Base-by-base conservation (phyloP, 2,329 filamentous ascomycete species). In the Neopestalotiopsis sp. region DNA sequence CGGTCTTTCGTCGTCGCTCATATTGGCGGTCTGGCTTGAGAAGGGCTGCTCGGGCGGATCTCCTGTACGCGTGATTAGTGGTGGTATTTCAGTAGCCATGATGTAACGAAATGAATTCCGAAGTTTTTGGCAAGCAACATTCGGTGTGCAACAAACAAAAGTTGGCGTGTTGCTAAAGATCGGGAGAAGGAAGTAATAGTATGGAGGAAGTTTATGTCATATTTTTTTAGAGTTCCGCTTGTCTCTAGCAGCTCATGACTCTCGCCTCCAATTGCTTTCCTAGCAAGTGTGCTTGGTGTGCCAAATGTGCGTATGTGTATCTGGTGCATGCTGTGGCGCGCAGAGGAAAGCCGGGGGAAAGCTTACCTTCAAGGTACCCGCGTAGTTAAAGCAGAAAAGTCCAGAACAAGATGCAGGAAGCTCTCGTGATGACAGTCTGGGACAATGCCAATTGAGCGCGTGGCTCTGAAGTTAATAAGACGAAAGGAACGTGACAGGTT, bases 1-100 rank as follows among this genome's bases (percentile, higher is more conserved):
- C 70, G 78, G 74, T 71, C 80, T 81, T 68, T 82, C 82, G 73
- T 80, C 80, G 74, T 81, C 82, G 77, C 76, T 79, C 86, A 88
- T 88, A 69, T 74, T 75, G 78, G 75, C 70, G 42, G 69, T 70
- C 2, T 62, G 59, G 3, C 30, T n/a, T 68, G 70, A 69, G 65
- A 65, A 69, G 58, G 34, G 20, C n/a, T 52, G 45, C 45, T 52
- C 17, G 59, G 17, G 32, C 59, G 32, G 13, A 65, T 59, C 69
- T 65, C 9, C 20, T 67, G 45, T 65, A 68, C 63, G 49, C 28
- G 52, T 65, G 5, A 60, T 52, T 60, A 57, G 59, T 13, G 59
- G 28, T 13, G 34, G 17, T 38, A 38, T 30, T 40, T 38, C 28
- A 40, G 59, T 5, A 59, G 13, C 57, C 17, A 62, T 14, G 13